Conservation (phyloP, 805 yeast species). For the Teunomyces kruisii region DNA sequence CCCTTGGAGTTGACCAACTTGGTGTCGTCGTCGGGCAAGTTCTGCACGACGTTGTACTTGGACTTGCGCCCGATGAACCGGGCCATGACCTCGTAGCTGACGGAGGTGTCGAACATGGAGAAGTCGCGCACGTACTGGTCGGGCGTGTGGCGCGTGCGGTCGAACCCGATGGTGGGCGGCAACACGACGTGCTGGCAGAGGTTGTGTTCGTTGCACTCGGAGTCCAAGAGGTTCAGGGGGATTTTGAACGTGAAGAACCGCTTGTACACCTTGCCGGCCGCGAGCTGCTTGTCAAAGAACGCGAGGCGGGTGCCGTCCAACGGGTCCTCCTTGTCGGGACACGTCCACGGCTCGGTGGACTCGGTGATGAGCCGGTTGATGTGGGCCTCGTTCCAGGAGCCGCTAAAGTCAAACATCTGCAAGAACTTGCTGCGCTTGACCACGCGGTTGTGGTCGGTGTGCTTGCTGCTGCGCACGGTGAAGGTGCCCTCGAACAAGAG, state of each 20-base stretch:
- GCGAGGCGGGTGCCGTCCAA: conserved; percentile 23
- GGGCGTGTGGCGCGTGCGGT: background rate
- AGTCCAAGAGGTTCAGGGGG: conserved; percentile 36
- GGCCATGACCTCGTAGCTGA: conserved; percentile 33
- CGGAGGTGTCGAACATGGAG: conserved; percentile 22
- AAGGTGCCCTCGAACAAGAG: conserved; percentile 55
- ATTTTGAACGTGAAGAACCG: conserved; percentile 43
- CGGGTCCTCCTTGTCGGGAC: conserved; percentile 22
- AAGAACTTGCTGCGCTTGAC: conserved; percentile 30
- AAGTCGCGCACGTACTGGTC: conserved; percentile 27
- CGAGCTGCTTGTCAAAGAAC: conserved; percentile 16
- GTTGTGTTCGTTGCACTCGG: conserved; percentile 34
- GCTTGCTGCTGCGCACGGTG: conserved; percentile 21
- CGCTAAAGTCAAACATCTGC: conserved; percentile 52
- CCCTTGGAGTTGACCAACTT: conserved; percentile 33
- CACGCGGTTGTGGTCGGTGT: conserved; percentile 5
- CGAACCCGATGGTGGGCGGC: conserved; percentile 37
- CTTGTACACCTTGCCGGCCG: conserved; percentile 28
- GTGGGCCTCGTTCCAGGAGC: conserved; percentile 45
- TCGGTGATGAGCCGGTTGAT: conserved; percentile 35
- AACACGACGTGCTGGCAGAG: conserved; percentile 30
- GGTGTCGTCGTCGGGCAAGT: conserved; percentile 14
- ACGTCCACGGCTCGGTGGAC: conserved; percentile 10
- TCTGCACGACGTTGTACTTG: conserved; percentile 24
- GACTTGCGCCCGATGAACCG: conserved; percentile 40